Conservation (phyloP, 23 red algal genomes). For the Chondrus crispus region DNA sequence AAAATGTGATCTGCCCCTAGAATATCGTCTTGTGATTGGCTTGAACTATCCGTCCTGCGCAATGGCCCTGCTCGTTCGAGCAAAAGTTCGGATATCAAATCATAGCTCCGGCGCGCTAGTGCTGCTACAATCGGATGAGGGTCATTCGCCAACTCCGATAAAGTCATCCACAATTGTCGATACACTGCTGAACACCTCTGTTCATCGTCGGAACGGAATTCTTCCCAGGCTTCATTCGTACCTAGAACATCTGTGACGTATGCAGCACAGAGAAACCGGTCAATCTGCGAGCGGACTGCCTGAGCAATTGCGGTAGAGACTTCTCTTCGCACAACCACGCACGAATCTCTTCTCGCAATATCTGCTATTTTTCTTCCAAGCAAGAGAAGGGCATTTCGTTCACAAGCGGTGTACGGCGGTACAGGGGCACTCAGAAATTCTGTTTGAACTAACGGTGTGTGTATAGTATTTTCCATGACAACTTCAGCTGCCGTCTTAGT, state of each 20-base stretch:
- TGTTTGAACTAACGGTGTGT: not conserved
- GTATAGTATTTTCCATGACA: not conserved
- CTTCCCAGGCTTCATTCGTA: not conserved
- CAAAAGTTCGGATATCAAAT: constrained; percentile 15
- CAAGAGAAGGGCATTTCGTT: not conserved
- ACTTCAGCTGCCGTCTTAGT: too few relatives aligned
- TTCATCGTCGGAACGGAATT: not conserved
- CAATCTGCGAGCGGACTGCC: not conserved
- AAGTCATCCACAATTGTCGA: constrained; percentile 18
- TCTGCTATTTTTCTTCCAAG: constrained; percentile 20
- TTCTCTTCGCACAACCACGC: constrained; percentile 49
- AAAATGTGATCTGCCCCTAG: not conserved
- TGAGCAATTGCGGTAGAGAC: constrained; percentile 20
- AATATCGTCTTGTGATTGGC: not conserved
- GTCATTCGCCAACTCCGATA: constrained; percentile 46
- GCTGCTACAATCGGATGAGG: constrained; percentile 52
- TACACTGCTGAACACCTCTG: constrained; percentile 6
- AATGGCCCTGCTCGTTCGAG: not conserved
- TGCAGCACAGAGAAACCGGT: constrained; percentile 23
- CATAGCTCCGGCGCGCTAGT: constrained; percentile 33
- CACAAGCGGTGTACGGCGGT: not conserved
- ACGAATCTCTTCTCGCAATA: constrained; percentile 16
- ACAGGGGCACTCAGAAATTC: not conserved
- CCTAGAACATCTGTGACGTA: constrained; percentile 12
- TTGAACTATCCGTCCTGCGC: too few relatives aligned